Evolutionary conservation across 2,329 filamentous ascomycete genomes (phyloP), one percentile per base, ranked within the genome.

Genomic region (Pyrenophora seminiperda): DNA sequence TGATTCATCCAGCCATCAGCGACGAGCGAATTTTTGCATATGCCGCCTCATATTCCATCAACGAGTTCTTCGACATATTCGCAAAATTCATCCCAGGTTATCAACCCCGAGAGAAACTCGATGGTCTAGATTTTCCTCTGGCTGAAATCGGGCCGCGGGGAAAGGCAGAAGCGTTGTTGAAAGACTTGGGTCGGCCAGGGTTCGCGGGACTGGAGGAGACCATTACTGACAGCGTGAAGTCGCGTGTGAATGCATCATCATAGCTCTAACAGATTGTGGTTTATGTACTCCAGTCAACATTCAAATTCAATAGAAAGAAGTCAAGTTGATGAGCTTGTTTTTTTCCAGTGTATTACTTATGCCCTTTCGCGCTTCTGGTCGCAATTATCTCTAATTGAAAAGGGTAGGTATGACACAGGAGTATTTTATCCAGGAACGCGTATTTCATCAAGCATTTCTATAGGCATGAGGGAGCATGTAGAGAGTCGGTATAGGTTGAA

Each of bases 11-110:
- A 20, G 48, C 36, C 13, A 48, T 47, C 33, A 43, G 38, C 24
- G 41, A 51, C 14, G 56, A 62, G 38, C 52, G 59, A 11, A 53
- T 61, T 15, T 58, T 60, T 34, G 57, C 49, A 17, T 51, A 34
- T 17, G 54, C 51, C 11, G 41, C 27, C 9, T 22, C 41, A 9
- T 58, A 46, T 37, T 56, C 47, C 7, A 53, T 42, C 38, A 48
- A 56, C 33, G 42, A 53, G 9, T 47, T 60, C 19, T 52, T 60
- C 7, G 54, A 46, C 14, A 56, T 53, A 3, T 44, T 58, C 18
- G 30, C 29, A 2, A 45, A 43, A 29, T 24, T 5, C 4, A 36
- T 53, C 27, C 34, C 41, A 7, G 42, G 39, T 19, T 43, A 54
- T 13, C 19, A 51, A 27, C 2, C 30, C 4, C 40, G 18, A 41